These are phyloP conservation scores for bread wheat (Triticum aestivum) DNA, from an alignment of 176 grass and related monocot genomes.

Conservation along the genomic window IWGSC_CS_RefSeq_v2.1 NC_057801.1:160240468-160240967, in stretches of 20 bases:
- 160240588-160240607: slow-evolving; percentile 30
- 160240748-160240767: not conserved
- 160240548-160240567: not conserved
- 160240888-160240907: not conserved
- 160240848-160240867: not conserved
- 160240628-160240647: slow-evolving; percentile 26
- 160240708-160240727: not conserved
- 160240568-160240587: slow-evolving; percentile 6
- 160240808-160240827: not conserved
- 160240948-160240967: not conserved
- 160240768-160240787: slow-evolving; percentile 1
- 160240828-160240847: slow-evolving; percentile 2
- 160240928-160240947: not conserved
- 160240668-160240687: slow-evolving; percentile 10
- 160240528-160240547: no score
- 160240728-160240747: no score
- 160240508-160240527: no score
- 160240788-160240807: slow-evolving; percentile 17
- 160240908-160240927: not conserved
- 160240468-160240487: slow-evolving; percentile 38
- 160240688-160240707: not conserved
- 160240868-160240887: not conserved
- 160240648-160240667: slow-evolving; percentile 24
- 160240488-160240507: not conserved
- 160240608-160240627: not conserved